A percentile compares a stretch with the other conserved stretches of the same genome.
Evolutionary conservation across 2,329 filamentous ascomycete species (phyloP).

Genomic region (Ophiostoma sp.): DNA sequence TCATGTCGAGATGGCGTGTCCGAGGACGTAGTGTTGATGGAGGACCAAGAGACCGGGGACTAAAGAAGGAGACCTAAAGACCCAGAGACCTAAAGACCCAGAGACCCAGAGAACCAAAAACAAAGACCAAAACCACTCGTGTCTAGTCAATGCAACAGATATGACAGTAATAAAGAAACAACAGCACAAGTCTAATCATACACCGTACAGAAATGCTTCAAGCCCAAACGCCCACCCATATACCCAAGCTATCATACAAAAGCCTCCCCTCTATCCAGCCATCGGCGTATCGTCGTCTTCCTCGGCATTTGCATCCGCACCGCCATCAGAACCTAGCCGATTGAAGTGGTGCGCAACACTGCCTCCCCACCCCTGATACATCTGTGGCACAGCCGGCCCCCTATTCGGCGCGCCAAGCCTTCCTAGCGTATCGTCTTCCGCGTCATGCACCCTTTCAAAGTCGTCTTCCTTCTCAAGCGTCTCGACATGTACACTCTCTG

Average conservation of each 20-base stretch:
- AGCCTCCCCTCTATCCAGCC: neutral
- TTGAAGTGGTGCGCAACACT: neutral
- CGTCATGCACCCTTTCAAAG: constrained; percentile 13
- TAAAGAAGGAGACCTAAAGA: neutral
- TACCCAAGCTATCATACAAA: neutral
- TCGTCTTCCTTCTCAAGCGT: neutral
- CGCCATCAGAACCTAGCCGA: neutral
- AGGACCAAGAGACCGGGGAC: neutral
- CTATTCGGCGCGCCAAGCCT: neutral
- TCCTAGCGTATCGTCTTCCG: neutral
- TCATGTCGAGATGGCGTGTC: constrained; percentile 3
- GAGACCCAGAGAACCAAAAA: constrained; percentile 13
- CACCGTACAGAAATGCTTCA: neutral
- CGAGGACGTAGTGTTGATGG: constrained; percentile 4
- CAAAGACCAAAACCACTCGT: constrained; percentile 17
- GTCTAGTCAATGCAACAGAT: neutral
- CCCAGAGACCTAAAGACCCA: constrained; percentile 3
- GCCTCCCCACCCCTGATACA: neutral
- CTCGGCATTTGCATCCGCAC: neutral
- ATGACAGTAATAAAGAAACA: neutral
- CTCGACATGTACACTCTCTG: neutral
- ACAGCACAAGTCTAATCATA: neutral
- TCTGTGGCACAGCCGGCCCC: neutral
- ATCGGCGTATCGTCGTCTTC: neutral
- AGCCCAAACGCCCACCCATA: neutral